Evolutionary conservation across 2,329 filamentous ascomycete species (phyloP).

Genomic region (Talaromyces sp.): DNA sequence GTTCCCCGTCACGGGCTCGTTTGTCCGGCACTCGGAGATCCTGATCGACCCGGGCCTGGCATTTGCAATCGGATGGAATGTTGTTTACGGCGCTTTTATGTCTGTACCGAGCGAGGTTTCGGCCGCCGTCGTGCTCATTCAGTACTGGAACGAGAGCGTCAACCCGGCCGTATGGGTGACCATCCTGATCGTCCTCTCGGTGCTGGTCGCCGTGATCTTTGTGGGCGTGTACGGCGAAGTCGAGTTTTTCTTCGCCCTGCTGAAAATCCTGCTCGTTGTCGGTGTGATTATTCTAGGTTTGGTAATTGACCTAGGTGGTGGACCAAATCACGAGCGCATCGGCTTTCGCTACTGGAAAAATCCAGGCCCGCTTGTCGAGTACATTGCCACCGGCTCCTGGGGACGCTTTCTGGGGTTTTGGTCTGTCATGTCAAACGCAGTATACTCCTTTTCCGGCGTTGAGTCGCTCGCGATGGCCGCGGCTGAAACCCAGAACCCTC

Average conservation of each 20-base stretch:
- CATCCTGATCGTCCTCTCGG: conserved; percentile 67
- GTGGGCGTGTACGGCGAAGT: conserved; percentile 70
- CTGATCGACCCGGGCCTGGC: conserved; percentile 53
- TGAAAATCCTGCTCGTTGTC: conserved; percentile 71
- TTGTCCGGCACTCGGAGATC: conserved; percentile 53
- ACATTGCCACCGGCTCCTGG: conserved; percentile 50
- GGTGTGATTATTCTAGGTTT: conserved; percentile 74
- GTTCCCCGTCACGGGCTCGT: conserved; percentile 47
- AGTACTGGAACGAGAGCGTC: conserved; percentile 38
- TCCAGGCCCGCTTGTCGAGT: conserved; percentile 63
- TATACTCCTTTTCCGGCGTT: conserved; percentile 51
- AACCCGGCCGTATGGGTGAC: conserved; percentile 63
- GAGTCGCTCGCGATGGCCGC: conserved; percentile 76
- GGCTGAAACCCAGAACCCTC: conserved; percentile 54
- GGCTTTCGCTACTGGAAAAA: conserved; percentile 67
- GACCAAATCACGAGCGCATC: conserved; percentile 63
- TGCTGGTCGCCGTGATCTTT: conserved; percentile 66
- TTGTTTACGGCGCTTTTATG: conserved; percentile 41
- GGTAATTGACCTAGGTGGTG: conserved; percentile 64
- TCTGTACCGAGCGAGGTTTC: conserved; percentile 43
- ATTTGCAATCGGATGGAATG: conserved; percentile 40
- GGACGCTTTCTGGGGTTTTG: conserved; percentile 62
- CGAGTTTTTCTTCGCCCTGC: conserved; percentile 71
- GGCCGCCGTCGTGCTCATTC: conserved; percentile 43
- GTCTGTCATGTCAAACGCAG: conserved; percentile 42